A percentile compares a stretch with the other conserved stretches of the same genome.
These are phyloP conservation scores for Fraxinus baroniana DNA, from an alignment of 305 asterid species.

Conservation along the genomic window DNA sequence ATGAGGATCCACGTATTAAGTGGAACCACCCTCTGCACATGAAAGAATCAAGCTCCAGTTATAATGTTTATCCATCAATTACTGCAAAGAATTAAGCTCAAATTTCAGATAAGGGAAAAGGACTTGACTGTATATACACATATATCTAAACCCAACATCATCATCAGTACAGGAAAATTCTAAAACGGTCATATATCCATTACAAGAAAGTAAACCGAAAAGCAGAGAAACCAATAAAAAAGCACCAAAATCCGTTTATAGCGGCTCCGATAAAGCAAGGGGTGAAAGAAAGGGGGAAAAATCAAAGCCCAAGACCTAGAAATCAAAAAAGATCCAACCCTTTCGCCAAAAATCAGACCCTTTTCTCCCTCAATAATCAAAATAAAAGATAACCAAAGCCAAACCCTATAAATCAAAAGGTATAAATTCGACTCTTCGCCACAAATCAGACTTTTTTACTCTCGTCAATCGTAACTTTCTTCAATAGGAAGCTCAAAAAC, in stretches of 20 bases:
- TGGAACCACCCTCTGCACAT: constrained; percentile 72
- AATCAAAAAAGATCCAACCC: constrained; percentile 33
- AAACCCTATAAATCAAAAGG: constrained; percentile 28
- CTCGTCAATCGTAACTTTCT: background rate
- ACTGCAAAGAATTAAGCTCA: background rate
- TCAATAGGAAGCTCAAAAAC: constrained; percentile 18
- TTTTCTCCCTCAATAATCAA: constrained; percentile 4
- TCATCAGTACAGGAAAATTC: constrained; percentile 12
- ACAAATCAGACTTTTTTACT: constrained; percentile 13
- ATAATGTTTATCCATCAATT: background rate
- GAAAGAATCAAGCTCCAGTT: background rate
- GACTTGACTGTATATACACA: constrained; percentile 1
- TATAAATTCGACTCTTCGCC: constrained; percentile 32
- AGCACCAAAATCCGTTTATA: constrained; percentile 23
- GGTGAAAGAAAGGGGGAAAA: background rate
- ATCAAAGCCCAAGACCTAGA: constrained; percentile 24
- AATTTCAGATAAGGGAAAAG: background rate
- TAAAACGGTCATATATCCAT: constrained; percentile 9
- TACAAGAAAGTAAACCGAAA: constrained; percentile 35
- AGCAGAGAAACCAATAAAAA: constrained; percentile 29
- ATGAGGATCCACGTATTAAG: constrained; percentile 88
- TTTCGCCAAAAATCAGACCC: constrained; percentile 23
- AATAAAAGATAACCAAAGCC: background rate
- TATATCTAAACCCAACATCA: constrained; percentile 10
- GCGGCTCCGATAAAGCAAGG: constrained; percentile 27